Evolutionary conservation across 2,329 filamentous ascomycete genomes (phyloP), one percentile per base, ranked within the genome.

Genomic region (Colletotrichum kahawae): DNA sequence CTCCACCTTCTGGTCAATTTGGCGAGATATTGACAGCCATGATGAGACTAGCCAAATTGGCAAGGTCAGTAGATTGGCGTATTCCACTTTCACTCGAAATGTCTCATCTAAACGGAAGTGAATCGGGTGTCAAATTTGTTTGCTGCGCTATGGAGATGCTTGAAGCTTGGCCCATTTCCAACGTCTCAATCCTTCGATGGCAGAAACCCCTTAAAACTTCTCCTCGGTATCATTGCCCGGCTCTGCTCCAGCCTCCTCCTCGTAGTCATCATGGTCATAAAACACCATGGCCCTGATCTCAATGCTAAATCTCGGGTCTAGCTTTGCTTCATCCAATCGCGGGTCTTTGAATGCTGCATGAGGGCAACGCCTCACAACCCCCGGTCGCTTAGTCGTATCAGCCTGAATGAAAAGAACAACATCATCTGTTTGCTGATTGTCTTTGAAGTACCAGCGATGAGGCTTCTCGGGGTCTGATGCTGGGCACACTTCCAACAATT

Each of bases 331-430:
- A 21, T 66, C 27, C 16, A 66, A 18, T 9, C 38, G 63, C 27
- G 27, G 63, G 21, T 66, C 63, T 18, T 66, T 66, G 27, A 54
- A 66, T 21, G 63, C 38, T 7, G 63, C 63, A 29, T 66, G 63
- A 21, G 38, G 63, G 24, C 63, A 66, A 14, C 38, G 63, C 6
- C 63, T 29, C 6, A 66, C 38, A 18, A 33, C 63, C 9, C 27
- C 63, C 2, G 18, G 63, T 36, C 38, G 63, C 2, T 54, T 66
- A 6, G 63, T 66, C 12, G 38, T 66, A 16, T 66, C 38, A 12
- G 38, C 63, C 4, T 66, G 38, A 9, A 66, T 66, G 38, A 66
- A 66, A 13, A 66, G 16, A 24, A 66, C 16, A 0, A 54, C 38
- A 18, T 66, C 38, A 4, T 66, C 38, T 18, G 27, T 51, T 27